A percentile compares a stretch with the other conserved stretches of the same genome.
Evolutionary conservation across 495 filamentous ascomycete species (phyloP).

Genomic region (Penicillium lagena): DNA sequence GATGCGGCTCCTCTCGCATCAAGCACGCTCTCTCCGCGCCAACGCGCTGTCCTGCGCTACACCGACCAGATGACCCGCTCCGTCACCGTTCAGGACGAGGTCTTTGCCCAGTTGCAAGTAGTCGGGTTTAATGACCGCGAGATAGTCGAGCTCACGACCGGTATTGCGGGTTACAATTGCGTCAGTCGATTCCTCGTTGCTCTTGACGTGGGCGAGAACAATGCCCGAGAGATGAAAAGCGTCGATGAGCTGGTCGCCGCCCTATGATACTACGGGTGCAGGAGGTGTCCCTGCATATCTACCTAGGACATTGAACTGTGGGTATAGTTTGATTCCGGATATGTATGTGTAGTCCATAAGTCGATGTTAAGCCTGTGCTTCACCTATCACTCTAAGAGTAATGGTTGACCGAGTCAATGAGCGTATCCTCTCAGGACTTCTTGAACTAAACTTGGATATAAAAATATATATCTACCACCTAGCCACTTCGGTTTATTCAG

Average conservation of each 20-base stretch:
- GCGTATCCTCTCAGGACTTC: too few species aligned
- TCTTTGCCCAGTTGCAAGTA: slow-evolving; percentile 52
- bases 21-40: slow-evolving; percentile 46
- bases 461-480: too few species aligned
- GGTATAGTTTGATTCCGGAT: too few species aligned
- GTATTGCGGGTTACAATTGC: slow-evolving; percentile 79
- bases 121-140: slow-evolving; percentile 51
- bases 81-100: slow-evolving; percentile 51
- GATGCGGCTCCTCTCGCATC: slow-evolving; percentile 15
- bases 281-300: too few species aligned
- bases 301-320: too few species aligned
- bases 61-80: slow-evolving; percentile 33
- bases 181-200: slow-evolving; percentile 81
- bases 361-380: too few species aligned
- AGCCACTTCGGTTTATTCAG: too few species aligned
- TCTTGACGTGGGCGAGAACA: slow-evolving; percentile 59
- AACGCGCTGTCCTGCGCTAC: slow-evolving; percentile 58
- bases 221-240: slow-evolving; percentile 34
- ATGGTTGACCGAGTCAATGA: too few species aligned
- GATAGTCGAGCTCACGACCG: slow-evolving; percentile 65
- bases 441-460: too few species aligned
- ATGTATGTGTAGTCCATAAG: too few species aligned
- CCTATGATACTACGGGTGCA: not conserved
- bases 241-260: slow-evolving; percentile 30
- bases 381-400: too few species aligned